A percentile compares a stretch with the other conserved stretches of the same genome.
Conservation (phyloP, 2,329 filamentous ascomycete species). For the Claviceps citrina region DNA sequence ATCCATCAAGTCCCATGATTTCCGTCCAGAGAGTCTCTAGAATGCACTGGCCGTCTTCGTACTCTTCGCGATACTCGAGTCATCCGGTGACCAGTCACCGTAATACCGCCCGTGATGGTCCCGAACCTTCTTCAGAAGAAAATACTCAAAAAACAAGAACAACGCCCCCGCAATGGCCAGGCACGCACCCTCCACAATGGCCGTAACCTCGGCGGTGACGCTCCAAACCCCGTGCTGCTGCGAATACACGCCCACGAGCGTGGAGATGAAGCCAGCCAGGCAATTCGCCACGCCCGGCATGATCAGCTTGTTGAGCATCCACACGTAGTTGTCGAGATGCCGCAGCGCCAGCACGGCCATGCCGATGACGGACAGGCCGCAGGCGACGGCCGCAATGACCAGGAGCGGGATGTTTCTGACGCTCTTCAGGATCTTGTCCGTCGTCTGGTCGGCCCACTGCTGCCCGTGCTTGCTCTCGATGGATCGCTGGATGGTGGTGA, state of each 20-base stretch:
- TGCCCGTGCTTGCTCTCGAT: slow-evolving; percentile 10
- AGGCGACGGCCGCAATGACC: slow-evolving; percentile 27
- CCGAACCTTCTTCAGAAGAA: slow-evolving; percentile 18
- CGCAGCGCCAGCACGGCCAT: slow-evolving; percentile 28
- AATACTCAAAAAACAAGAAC: slow-evolving; percentile 18
- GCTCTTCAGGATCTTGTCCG: slow-evolving; percentile 11
- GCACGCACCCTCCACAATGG: slow-evolving; percentile 21
- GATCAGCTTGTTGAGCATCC: slow-evolving; percentile 37
- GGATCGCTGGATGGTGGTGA: slow-evolving; percentile 24
- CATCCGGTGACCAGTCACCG: slow-evolving; percentile 6
- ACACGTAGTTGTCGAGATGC: slow-evolving; percentile 35
- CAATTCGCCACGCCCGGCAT: slow-evolving; percentile 30
- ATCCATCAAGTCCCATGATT: not conserved
- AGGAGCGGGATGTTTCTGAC: slow-evolving; percentile 24
- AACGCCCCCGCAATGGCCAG: slow-evolving; percentile 13
- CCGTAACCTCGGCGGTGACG: slow-evolving; percentile 22
- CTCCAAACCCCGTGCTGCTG: slow-evolving; percentile 29
- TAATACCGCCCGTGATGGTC: slow-evolving; percentile 14
- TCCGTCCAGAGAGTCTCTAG: not conserved
- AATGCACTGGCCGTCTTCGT: not conserved
- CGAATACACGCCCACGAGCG: slow-evolving; percentile 33
- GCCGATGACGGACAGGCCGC: slow-evolving; percentile 19
- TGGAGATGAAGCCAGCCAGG: slow-evolving; percentile 33
- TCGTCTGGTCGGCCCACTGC: slow-evolving; percentile 8
- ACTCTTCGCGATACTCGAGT: not conserved